A percentile compares a stretch with the other conserved stretches of the same genome.
Evolutionary conservation across 139 green algal genomes (phyloP).

Genomic region (Chlamydomonas sp.): DNA sequence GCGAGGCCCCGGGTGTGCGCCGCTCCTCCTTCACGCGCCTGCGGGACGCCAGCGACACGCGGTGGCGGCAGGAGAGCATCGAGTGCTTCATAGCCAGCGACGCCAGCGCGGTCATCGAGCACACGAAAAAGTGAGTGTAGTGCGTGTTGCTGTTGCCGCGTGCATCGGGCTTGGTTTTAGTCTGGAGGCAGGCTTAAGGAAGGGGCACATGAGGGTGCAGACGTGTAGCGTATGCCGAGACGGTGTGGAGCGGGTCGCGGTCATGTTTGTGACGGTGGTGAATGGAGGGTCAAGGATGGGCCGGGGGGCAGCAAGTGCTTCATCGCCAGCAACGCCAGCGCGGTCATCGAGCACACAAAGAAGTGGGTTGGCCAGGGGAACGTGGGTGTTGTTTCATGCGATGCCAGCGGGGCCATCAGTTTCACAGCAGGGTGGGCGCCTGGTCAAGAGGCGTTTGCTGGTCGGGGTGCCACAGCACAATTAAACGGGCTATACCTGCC

Average conservation of each 20-base stretch:
- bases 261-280: too few relatives aligned
- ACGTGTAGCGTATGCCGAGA: too few relatives aligned
- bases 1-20: constrained; percentile 40
- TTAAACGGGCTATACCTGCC: too few relatives aligned
- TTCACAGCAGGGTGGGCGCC: too few relatives aligned
- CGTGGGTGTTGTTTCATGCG: not conserved
- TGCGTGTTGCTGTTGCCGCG: too few relatives aligned
- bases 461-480: too few relatives aligned
- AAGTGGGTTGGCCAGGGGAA: constrained; percentile 40
- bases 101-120: constrained; percentile 94
- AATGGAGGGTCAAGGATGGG: not conserved
- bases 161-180: too few relatives aligned
- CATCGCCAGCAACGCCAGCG: constrained; percentile 93
- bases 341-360: constrained; percentile 99
- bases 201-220: too few relatives aligned
- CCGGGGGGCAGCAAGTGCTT: constrained; percentile 86
- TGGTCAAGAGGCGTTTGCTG: too few relatives aligned
- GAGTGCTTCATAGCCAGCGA: constrained; percentile 98
- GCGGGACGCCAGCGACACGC: constrained; percentile 53
- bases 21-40: constrained; percentile 53
- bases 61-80: constrained; percentile 60
- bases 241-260: too few relatives aligned
- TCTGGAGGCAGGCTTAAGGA: too few relatives aligned
- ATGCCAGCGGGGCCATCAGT: not conserved
- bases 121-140: constrained; percentile 87